Percentiles rank a stretch among this genome's conserved stretches.
Evolutionary conservation across 306 rosid genomes (phyloP).

Genomic region (Prunus padus): DNA sequence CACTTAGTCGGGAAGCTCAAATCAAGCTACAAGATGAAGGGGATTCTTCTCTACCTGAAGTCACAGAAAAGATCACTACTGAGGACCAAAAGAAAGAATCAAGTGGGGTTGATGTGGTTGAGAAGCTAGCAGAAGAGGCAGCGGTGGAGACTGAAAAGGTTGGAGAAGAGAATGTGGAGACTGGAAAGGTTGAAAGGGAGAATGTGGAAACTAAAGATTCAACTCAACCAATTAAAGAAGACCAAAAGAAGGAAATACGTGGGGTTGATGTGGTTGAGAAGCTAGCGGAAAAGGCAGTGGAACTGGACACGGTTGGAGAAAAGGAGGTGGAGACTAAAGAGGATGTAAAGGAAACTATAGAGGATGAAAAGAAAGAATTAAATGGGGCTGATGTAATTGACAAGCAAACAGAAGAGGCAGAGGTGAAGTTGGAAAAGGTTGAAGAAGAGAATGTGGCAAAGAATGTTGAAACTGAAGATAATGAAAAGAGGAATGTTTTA

Average conservation of each 20-base stretch:
- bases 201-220: constrained; percentile 1
- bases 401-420: constrained; percentile 35
- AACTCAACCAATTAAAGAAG: constrained; percentile 15
- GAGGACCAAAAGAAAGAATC: constrained; percentile 37
- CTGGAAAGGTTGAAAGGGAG: neutral
- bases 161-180: constrained; percentile 13
- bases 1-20: constrained; percentile 26
- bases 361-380: constrained; percentile 26
- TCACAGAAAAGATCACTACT: constrained; percentile 25
- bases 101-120: constrained; percentile 24
- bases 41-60: constrained; percentile 32
- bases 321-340: constrained; percentile 27
- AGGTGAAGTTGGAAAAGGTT: constrained; percentile 33
- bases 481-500: constrained; percentile 14
- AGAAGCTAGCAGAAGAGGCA: constrained; percentile 28
- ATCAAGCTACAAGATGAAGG: constrained; percentile 16
- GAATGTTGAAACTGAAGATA: constrained; percentile 15
- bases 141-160: neutral
- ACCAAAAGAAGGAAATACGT: constrained; percentile 23
- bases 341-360: constrained; percentile 6
- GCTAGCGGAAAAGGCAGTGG: constrained; percentile 34
- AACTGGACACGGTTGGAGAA: constrained; percentile 36
- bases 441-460: constrained; percentile 40
- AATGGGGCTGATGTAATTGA: constrained; percentile 13
- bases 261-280: constrained; percentile 20